phyloP scores from a whole-genome alignment of 2,329 filamentous ascomycete species.

The Fonsecaea pedrosoi region DNA sequence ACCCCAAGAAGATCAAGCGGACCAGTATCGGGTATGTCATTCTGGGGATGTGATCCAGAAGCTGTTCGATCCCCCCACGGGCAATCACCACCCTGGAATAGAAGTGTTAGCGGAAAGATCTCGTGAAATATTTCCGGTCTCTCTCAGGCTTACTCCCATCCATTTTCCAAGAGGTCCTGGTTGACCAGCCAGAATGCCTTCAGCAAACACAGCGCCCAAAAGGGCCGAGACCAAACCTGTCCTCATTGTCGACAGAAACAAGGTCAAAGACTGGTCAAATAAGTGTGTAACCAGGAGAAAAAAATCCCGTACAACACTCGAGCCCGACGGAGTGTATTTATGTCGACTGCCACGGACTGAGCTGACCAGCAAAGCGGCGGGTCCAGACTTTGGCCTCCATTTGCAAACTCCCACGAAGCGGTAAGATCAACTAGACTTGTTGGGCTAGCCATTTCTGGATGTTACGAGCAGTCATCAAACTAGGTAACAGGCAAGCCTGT shows the following conservation, averaged over 20 bases:
- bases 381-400: slow-evolving; percentile 12
- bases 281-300: slow-evolving; percentile 7
- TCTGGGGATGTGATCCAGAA: slow-evolving; percentile 26
- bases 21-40: slow-evolving; percentile 34
- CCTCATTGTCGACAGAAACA: slow-evolving; percentile 21
- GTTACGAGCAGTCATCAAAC: slow-evolving; percentile 2
- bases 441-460: slow-evolving; percentile 4
- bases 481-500: not conserved
- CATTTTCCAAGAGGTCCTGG: slow-evolving; percentile 28
- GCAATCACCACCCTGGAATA: slow-evolving; percentile 29
- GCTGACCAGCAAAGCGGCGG: slow-evolving; percentile 14
- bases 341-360: slow-evolving; percentile 10
- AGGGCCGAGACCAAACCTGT: slow-evolving; percentile 23
- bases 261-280: slow-evolving; percentile 4
- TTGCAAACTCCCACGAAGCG: slow-evolving; percentile 8
- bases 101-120: slow-evolving; percentile 3
- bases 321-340: slow-evolving; percentile 15
- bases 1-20: not conserved
- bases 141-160: slow-evolving; percentile 26
- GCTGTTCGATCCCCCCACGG: slow-evolving; percentile 30
- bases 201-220: slow-evolving; percentile 20
- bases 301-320: slow-evolving; percentile 19
- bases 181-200: slow-evolving; percentile 10
- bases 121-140: not conserved
- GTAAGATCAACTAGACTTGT: slow-evolving; percentile 17